A percentile compares a stretch with the other conserved stretches of the same genome.
Evolutionary conservation across 2,329 filamentous ascomycete species (phyloP).

Genomic region (Talaromyces atroroseus): DNA sequence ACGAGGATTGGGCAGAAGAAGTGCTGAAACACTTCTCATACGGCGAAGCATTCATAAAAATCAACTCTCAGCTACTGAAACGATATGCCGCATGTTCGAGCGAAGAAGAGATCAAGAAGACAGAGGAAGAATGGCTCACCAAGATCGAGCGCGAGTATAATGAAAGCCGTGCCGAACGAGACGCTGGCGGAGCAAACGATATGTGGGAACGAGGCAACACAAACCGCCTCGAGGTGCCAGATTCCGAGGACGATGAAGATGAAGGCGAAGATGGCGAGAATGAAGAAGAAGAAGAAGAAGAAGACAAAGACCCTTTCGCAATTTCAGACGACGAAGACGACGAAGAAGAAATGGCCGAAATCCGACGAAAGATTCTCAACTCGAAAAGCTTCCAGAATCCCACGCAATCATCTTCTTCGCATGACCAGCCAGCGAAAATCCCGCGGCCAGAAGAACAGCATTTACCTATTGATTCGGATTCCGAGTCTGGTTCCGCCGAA

Average conservation of each 20-base stretch:
- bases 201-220: constrained; percentile 89
- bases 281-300: constrained; percentile 39
- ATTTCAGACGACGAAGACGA: constrained; percentile 76
- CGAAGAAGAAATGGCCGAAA: constrained; percentile 87
- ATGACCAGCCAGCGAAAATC: constrained; percentile 58
- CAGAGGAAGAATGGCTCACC: constrained; percentile 81
- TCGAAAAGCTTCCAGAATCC: constrained; percentile 79
- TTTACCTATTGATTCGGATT: constrained; percentile 56
- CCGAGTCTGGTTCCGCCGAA: constrained; percentile 64
- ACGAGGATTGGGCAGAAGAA: constrained; percentile 81
- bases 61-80: constrained; percentile 77
- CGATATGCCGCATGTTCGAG: constrained; percentile 78
- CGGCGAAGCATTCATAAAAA: constrained; percentile 80
- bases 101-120: constrained; percentile 75
- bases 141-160: constrained; percentile 85
- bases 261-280: constrained; percentile 41
- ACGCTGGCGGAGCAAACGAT: constrained; percentile 56
- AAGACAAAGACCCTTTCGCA: constrained; percentile 61
- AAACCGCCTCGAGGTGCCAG: constrained; percentile 57
- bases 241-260: constrained; percentile 48
- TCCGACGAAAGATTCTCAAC: constrained; percentile 80
- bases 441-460: constrained; percentile 49
- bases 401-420: constrained; percentile 34
- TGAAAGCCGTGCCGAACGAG: constrained; percentile 65
- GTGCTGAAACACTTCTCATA: constrained; percentile 83